Conservation (phyloP, 1,284 basidiomycete genomes). For the Rhodotorula sp. region DNA sequence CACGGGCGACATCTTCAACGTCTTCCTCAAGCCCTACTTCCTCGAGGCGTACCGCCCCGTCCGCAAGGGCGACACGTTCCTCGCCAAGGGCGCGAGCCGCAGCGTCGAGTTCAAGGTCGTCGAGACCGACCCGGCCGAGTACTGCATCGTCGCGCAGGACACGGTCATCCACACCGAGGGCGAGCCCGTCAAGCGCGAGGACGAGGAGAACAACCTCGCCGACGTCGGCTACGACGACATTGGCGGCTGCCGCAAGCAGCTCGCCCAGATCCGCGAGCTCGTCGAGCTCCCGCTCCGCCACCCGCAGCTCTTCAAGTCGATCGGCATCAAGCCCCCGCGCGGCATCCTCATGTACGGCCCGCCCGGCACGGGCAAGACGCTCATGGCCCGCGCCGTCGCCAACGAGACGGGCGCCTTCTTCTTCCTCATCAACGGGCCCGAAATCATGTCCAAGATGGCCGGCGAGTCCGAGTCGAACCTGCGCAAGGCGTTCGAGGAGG, state of each 20-base stretch:
- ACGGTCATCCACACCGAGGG: constrained; percentile 99
- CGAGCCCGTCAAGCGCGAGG: constrained; percentile 97
- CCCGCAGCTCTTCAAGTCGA: constrained; percentile 98
- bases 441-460: constrained; percentile 85
- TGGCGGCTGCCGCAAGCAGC: constrained; percentile 97
- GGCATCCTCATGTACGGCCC: constrained; percentile 96
- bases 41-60: constrained; percentile 96
- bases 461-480: constrained; percentile 91
- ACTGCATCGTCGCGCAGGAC: constrained; percentile 95
- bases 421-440: constrained; percentile 99
- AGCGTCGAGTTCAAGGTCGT: constrained; percentile 93
- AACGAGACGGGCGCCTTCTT: constrained; percentile 99
- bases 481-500: constrained; percentile 97
- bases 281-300: constrained; percentile 97
- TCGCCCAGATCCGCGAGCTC: constrained; percentile 98
- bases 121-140: constrained; percentile 84
- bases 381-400: constrained; percentile 98
- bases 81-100: constrained; percentile 87
- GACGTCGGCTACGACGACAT: constrained; percentile 99
- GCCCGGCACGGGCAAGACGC: constrained; percentile 94
- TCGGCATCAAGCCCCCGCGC: constrained; percentile 99
- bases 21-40: constrained; percentile 99
- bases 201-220: constrained; percentile 93
- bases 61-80: constrained; percentile 96
- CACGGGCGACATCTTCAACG: constrained; percentile 97